phyloP scores from a whole-genome alignment of 1,284 basidiomycete genomes.

The Cryptococcus sp. region DNA sequence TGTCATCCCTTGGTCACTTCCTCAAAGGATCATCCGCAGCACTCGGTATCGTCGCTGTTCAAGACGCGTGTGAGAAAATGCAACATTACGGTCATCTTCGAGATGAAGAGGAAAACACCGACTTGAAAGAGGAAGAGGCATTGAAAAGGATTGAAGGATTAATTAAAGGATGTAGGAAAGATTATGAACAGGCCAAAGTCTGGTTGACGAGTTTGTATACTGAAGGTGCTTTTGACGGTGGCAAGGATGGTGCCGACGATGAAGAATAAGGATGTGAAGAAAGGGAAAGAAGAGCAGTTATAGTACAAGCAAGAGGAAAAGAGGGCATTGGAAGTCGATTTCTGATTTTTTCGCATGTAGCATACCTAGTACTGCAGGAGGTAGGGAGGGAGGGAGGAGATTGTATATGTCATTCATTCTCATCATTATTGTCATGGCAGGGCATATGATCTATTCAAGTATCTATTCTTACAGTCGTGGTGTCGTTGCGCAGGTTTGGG shows the following conservation, averaged over 20 bases:
- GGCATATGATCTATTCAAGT: no score
- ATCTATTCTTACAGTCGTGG: no score
- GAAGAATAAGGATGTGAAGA: background rate
- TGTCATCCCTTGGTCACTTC: slow-evolving; percentile 81
- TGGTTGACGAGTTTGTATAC: slow-evolving; percentile 56
- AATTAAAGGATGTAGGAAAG: slow-evolving; percentile 55
- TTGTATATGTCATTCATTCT: background rate
- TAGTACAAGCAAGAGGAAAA: background rate
- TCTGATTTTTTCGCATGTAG: background rate
- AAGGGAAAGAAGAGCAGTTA: background rate
- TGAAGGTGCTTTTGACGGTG: slow-evolving; percentile 10
- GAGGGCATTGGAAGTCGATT: background rate
- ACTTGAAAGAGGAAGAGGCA: slow-evolving; percentile 59
- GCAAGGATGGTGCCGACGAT: background rate
- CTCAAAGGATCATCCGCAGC: slow-evolving; percentile 93
- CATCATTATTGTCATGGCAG: no score
- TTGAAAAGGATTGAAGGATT: slow-evolving; percentile 59
- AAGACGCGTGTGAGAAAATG: slow-evolving; percentile 78
- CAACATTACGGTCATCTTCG: slow-evolving; percentile 70
- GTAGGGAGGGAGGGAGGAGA: background rate
- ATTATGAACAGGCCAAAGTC: slow-evolving; percentile 57
- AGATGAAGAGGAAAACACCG: slow-evolving; percentile 48
- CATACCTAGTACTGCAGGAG: background rate
- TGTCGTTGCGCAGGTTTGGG: no score
- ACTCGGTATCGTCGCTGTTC: slow-evolving; percentile 74